phyloP scores from a whole-genome alignment of 805 yeast species.

The Metschnikowia aberdeeniae region DNA sequence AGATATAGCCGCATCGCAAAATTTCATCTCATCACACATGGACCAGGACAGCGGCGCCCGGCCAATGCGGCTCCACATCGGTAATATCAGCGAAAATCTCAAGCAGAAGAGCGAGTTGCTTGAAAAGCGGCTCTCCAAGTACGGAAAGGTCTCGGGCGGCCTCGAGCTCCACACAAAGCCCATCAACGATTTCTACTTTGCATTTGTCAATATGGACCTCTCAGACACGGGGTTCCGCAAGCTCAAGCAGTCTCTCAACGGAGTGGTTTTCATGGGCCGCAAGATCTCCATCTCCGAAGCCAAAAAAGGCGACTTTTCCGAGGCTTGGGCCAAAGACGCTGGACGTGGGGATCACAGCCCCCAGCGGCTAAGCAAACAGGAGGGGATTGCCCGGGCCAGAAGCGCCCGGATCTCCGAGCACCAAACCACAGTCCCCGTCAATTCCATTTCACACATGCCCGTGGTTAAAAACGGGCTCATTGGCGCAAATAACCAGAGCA shows the following conservation, averaged over 20 bases:
- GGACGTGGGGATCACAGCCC: slow-evolving; percentile 29
- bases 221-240: slow-evolving; percentile 42
- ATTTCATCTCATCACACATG: neutral
- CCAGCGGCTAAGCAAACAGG: slow-evolving; percentile 25
- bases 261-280: slow-evolving; percentile 72
- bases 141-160: slow-evolving; percentile 50
- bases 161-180: slow-evolving; percentile 56
- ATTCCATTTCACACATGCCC: slow-evolving; percentile 20
- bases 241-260: slow-evolving; percentile 58
- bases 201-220: slow-evolving; percentile 58
- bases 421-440: slow-evolving; percentile 20
- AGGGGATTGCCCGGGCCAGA: slow-evolving; percentile 31
- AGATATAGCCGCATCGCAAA: neutral
- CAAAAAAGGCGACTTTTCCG: slow-evolving; percentile 44
- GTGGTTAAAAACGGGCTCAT: slow-evolving; percentile 12
- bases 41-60: neutral
- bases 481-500: slow-evolving; percentile 15
- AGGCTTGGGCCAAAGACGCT: slow-evolving; percentile 44
- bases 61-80: slow-evolving; percentile 52
- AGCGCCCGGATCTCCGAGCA: slow-evolving; percentile 43
- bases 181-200: slow-evolving; percentile 54
- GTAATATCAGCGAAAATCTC: slow-evolving; percentile 57
- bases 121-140: slow-evolving; percentile 52
- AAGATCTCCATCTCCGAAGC: slow-evolving; percentile 61
- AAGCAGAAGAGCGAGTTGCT: slow-evolving; percentile 45